Evolutionary conservation across 768 basidiomycete genomes (phyloP), one percentile per base, ranked within the genome.

Genomic region (Leccinum subgranulosum): DNA sequence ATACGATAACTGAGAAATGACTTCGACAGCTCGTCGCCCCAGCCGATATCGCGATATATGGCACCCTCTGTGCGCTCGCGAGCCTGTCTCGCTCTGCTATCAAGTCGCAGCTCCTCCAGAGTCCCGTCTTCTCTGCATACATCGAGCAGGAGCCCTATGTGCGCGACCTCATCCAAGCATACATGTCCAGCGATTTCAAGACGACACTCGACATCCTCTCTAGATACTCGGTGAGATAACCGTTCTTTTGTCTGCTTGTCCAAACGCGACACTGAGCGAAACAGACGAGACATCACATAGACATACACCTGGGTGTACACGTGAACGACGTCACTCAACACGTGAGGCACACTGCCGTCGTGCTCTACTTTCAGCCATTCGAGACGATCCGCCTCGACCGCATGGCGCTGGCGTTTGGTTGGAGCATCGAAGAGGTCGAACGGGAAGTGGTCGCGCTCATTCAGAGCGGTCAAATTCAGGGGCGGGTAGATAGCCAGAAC

Each of bases 351-450:
- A 85, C 84, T 58, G 87, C 92, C 0, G 79, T 98, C 50, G 77
- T 84, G n/a, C 82, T 93, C 49, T 98, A 95, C 74, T 94, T 97
- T 78, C 83, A 86, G 64, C 95, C 95, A 0, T 98, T 94, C 72
- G 81, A 88, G 27, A 84, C 90, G 9, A 92, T 97, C 69, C 80
- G 84, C 45, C 81, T 98, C 28, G 85, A 87, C 45, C 82, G 88
- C 34, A 95, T 97, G 92, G 86, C 88, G 36, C 70, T 74, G 3
- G 92, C 94, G 10, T 96, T 98, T 66, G 94, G 94, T 3, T 88
- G 90, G 85, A 77, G 79, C 0, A 74, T 90, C 7, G 83, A 84
- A 3, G 83, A 87, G 58, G 84, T 92, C 29, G 86, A 92, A 69
- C 73, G 74, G 36, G 82, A 88, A 57, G 85, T 97, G 21, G 88